Base-by-base conservation (phyloP, 139 green algal genomes). In the Picochlorum sp. region DNA sequence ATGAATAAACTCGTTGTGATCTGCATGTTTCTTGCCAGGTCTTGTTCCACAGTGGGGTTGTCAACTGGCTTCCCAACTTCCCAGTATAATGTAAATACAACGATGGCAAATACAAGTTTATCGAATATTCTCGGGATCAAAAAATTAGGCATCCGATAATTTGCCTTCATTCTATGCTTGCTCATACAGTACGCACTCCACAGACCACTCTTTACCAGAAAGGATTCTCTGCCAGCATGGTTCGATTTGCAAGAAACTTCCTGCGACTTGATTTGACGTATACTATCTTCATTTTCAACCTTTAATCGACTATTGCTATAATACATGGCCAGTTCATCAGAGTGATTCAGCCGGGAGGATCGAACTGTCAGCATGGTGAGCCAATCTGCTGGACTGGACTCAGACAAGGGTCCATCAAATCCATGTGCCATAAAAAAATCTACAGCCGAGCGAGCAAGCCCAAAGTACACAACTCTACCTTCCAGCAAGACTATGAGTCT, bases 1-100 rank as follows among this genome's bases (percentile, higher is more conserved):
- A 91, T 89, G 76, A 90, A 91, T 49, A 91, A 70, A 45, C 88
- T 64, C 26, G 25, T 28, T 0, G 65, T 39, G 28, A 91, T 83
- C 74, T 88, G 88, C 56, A 79, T 64, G 57, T 86, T 89, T 44
- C 28, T 28, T 9, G 40, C 28, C 0, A 31, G 50, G 5, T 45
- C 37, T 16, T 16, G 7, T 18, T 45, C 16, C 7, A 22, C n/a
- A 7, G n/a, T 24, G 16, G 20, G n/a, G 18, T 28, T 24, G 6
- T 52, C 44, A 18, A 45, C 5, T 49, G 72, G 40, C 28, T 56
- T 51, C 31, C 59, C 47, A 2, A 35, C 29, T 12, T 31, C 25
- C 54, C 54, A 61, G 33, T 53, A 61, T n/a, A 61, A 1, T 5
- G 54, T 61, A 7, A 51, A 14, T 25, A 61, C 25, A 0, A 61